Evolutionary conservation across 148 eudicot species (phyloP), one percentile per base, ranked within the genome.

Genomic region (Beta vulgaris): DNA sequence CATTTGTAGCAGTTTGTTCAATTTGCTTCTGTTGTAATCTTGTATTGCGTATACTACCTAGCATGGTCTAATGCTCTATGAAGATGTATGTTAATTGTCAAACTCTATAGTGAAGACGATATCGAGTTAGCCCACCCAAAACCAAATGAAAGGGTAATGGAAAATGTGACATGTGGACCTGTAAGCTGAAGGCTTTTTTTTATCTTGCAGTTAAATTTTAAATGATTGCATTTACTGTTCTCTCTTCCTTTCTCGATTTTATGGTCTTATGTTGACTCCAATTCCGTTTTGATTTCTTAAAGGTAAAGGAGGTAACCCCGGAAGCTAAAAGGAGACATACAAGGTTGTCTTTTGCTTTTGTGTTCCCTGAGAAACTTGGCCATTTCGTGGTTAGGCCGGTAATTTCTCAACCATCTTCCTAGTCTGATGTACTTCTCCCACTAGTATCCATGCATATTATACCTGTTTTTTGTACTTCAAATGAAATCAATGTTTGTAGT

Each of bases 251-350:
- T 12, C 42, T 13, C 53, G 19, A 21, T 48, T 48, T 48, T 29
- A 55, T 51, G 35, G 73, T 34, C 36, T 0, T 29, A 37, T 65
- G 16, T 44, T 40, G 32, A 64, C 21, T 51, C 31, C 36, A 40
- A 3, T 23, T 72, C 39, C 1, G 5, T 0, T 18, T 42, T 49
- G 12, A 51, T 3, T 71, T 1, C 44, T 0, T 66, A 1, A 77
- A 93, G 96, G 96, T 91, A 49, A 88, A 84, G 85, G 90, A 93
- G 88, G 96, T 91, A 54, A 88, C 86, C 64, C 96, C 90, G 65
- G 91, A 86, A 81, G 98, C 93, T 40, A 89, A 86, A 74, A 85
- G 87, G 76, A 77, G 86, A 76, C 87, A 85, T 75, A 90, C 96
- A 59, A 58, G 73, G 73, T 81, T 93, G 35, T 91, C 96, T 55